Conservation (phyloP, 2,329 filamentous ascomycete genomes). For the Talaromyces sp. region DNA sequence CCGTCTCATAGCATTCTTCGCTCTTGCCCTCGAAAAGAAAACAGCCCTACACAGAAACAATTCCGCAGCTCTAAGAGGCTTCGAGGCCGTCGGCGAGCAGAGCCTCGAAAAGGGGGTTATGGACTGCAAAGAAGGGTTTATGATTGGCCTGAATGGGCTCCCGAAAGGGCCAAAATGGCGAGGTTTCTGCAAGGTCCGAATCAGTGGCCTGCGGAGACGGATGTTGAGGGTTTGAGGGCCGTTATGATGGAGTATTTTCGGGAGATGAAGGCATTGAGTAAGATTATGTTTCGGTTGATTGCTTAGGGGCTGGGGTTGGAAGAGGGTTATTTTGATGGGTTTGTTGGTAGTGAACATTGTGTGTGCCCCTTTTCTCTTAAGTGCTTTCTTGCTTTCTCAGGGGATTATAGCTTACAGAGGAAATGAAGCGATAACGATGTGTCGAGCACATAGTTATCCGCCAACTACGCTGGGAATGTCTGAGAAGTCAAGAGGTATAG, state of each 20-base stretch:
- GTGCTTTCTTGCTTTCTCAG: not conserved
- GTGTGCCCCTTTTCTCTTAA: no score
- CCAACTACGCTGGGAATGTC: conserved; percentile 38
- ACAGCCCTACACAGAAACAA: conserved; percentile 21
- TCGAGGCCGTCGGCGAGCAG: conserved; percentile 2
- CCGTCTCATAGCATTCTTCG: conserved; percentile 31
- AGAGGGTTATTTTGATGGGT: conserved; percentile 20
- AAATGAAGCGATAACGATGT: not conserved
- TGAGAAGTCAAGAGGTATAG: conserved; percentile 38
- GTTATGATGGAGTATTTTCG: conserved; percentile 19
- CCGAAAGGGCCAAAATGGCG: not conserved
- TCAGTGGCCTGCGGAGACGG: conserved; percentile 15
- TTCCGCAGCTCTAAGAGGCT: not conserved
- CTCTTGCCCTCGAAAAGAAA: conserved; percentile 32
- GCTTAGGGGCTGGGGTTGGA: conserved; percentile 15
- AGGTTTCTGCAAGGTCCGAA: conserved; percentile 22
- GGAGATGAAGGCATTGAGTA: conserved; percentile 16
- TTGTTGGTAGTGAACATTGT: conserved; percentile 20
- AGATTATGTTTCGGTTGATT: conserved; percentile 19
- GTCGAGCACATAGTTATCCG: conserved; percentile 39
- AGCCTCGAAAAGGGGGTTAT: conserved; percentile 11
- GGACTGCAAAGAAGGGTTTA: conserved; percentile 24
- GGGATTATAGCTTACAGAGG: not conserved
- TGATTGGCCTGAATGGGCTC: conserved; percentile 21
- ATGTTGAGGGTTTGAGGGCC: conserved; percentile 7